phyloP scores from a whole-genome alignment of 1,284 basidiomycete genomes.

The Phylloboletellus chloephorus region DNA sequence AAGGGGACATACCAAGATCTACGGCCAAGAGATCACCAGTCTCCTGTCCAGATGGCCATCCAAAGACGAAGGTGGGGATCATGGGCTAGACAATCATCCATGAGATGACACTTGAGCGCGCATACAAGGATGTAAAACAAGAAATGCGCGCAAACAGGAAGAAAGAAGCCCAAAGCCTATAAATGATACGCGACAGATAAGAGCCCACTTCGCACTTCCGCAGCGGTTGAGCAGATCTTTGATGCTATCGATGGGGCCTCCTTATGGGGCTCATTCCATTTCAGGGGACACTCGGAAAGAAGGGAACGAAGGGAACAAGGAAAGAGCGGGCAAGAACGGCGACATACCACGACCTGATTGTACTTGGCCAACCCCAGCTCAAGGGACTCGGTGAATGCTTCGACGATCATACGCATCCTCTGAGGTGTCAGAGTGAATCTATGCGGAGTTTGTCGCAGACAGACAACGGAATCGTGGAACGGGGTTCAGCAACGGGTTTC shows the following conservation, averaged over 20 bases:
- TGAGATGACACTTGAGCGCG: conserved; percentile 10
- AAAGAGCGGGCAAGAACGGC: conserved; percentile 4
- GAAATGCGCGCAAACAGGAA: neutral
- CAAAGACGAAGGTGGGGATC: conserved; percentile 97
- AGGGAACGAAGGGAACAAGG: conserved; percentile 1
- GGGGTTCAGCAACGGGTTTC: conserved; percentile 10
- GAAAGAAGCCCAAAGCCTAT: neutral
- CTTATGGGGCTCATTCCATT: conserved; percentile 6
- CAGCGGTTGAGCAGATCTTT: neutral
- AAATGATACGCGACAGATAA: conserved; percentile 1
- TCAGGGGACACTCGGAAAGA: neutral
- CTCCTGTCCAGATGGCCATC: conserved; percentile 91
- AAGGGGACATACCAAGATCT: conserved; percentile 69
- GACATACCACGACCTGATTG: conserved; percentile 83
- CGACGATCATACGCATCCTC: conserved; percentile 95
- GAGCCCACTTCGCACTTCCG: neutral
- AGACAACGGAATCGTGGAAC: neutral
- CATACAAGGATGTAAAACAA: conserved; percentile 4
- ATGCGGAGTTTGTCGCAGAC: neutral
- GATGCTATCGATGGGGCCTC: conserved; percentile 4
- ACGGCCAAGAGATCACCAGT: conserved; percentile 88
- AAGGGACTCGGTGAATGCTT: conserved; percentile 90
- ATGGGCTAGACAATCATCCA: conserved; percentile 56
- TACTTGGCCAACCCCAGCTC: conserved; percentile 82
- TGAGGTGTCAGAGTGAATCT: conserved; percentile 87